Base-by-base conservation (phyloP, 169 alveolate species). In the Eimeria acervulina region DNA sequence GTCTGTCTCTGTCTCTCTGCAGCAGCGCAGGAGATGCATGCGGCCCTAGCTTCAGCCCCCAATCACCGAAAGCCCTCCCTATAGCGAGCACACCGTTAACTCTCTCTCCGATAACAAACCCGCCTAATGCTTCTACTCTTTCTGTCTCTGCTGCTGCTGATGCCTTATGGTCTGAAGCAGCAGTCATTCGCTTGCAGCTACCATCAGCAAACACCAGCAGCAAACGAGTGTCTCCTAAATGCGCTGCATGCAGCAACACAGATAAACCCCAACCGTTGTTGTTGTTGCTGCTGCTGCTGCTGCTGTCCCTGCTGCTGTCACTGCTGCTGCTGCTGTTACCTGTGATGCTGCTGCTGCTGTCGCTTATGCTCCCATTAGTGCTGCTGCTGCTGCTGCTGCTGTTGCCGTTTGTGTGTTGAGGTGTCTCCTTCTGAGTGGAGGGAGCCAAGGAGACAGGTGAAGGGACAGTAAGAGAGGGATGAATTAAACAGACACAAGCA, bases 21-120 rank as follows among this genome's bases (percentile, higher is more conserved):
- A 74, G 85, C 55, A 74, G 85, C 55, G 47, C 51, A 8, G 85
- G 85, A n/a, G 51, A 23, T 13, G 85, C 85, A 5, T 21, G 55
- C 28, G 94, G 66, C 47, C 63, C 63, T 47, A 90, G 28, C 90
- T 90, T 90, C 31, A 90, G 90, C 31, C 52, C 13, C 90, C 90
- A 74, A 47, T 90, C 95, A 26, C 95, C 95, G 28, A 90, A 76
- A 15, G 95, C 95, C 78, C 95, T 15, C 47, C 95, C 90, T 12
- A 90, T 90, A 6, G 95, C 95, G 42, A 90, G 81, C 89, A 72
- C 55, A 23, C 95, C 95, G 61, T 90, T 72, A 17, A 90, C 95
- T 17, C 95, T 38, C 61, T 90, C 95, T 59, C 81, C 90, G n/a
- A 90, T 70, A 23, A 90, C 95, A 23, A 21, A 90, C 8, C 95